Evolutionary conservation across 2,329 filamentous ascomycete genomes (phyloP), one percentile per base, ranked within the genome.

Genomic region (Cryphonectria carpinicola): DNA sequence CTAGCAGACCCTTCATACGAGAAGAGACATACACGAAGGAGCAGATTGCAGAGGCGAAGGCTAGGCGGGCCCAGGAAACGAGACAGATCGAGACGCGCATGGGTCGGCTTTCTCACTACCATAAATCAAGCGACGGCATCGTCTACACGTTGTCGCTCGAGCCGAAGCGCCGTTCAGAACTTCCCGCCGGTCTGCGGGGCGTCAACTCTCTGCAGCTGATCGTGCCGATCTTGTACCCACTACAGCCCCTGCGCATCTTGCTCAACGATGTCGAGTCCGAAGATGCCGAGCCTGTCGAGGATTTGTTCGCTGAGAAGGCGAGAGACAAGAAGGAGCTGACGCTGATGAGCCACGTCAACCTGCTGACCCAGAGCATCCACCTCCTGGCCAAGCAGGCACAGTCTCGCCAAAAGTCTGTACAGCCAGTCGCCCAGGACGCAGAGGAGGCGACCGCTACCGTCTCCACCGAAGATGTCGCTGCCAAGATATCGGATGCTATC

Each of bases 81-180:
- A 87, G 90, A 52, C 92, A 94, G 76, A 85, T 96, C 0, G 92
- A 95, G 81, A 87, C 92, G 39, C 88, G 93, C 43, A 89, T 96
- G 84, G 88, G 91, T 22, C 86, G 91, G 74, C 78, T 92, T 65
- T 85, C 89, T 1, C 80, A 88, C 49, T 96, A 92, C 77, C 87
- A 89, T 41, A 92, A 90, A 73, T 90, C 90, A 1, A 82, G 86
- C 41, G 92, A 95, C 79, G 92, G 91, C 1, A 84, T 91, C 71
- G 86, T 89, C 22, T 95, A 92, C 78, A 91, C 88, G 1, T 78
- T 95, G 17, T 91, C 92, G 0, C 81, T 96, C 3, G 89, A 93
- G 73, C 90, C 92, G 1, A 86, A 85, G 70, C 88, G 88, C 70
- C 85, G 85, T 67, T 79, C 80, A 10, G 87, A 89, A 60, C 84